phyloP scores from a whole-genome alignment of 768 basidiomycete species.

The Tulasnella sp. region DNA sequence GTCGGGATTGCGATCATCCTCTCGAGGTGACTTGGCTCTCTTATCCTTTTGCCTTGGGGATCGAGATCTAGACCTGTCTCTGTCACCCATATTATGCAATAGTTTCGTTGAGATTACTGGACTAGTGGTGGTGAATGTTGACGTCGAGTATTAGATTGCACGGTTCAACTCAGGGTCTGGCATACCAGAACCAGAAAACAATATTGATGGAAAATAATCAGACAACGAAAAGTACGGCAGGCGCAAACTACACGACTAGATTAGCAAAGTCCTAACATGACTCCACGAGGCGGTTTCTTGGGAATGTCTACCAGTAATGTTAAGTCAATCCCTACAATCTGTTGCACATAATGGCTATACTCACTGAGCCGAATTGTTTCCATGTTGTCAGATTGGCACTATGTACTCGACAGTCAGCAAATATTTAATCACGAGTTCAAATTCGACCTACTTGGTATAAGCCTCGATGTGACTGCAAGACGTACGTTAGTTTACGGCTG shows the following conservation, averaged over 20 bases:
- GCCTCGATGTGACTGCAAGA: slow-evolving; percentile 5
- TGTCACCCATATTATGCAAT: not conserved
- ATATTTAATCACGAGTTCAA: slow-evolving; percentile 10
- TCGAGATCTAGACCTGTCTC: slow-evolving; percentile 8
- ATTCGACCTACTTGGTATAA: slow-evolving; percentile 11
- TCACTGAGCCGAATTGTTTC: slow-evolving; percentile 4
- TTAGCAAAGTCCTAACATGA: too few relatives aligned
- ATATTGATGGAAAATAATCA: too few relatives aligned
- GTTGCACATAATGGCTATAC: not conserved
- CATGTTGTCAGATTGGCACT: slow-evolving; percentile 37
- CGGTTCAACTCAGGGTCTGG: too few relatives aligned
- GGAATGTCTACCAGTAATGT: slow-evolving; percentile 61
- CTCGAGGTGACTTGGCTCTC: not conserved
- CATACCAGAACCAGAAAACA: too few relatives aligned
- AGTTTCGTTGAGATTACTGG: too few relatives aligned
- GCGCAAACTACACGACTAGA: too few relatives aligned
- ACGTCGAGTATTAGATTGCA: too few relatives aligned
- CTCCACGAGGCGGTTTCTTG: slow-evolving; percentile 54
- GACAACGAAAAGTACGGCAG: too few relatives aligned
- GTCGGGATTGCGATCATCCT: slow-evolving; percentile 1
- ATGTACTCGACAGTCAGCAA: slow-evolving; percentile 49
- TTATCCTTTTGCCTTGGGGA: not conserved
- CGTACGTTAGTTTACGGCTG: not conserved
- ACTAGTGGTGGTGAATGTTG: too few relatives aligned
- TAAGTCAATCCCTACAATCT: not conserved